Base-by-base conservation (phyloP, 164 flowering plant species). In the Malania oleifera region DNA sequence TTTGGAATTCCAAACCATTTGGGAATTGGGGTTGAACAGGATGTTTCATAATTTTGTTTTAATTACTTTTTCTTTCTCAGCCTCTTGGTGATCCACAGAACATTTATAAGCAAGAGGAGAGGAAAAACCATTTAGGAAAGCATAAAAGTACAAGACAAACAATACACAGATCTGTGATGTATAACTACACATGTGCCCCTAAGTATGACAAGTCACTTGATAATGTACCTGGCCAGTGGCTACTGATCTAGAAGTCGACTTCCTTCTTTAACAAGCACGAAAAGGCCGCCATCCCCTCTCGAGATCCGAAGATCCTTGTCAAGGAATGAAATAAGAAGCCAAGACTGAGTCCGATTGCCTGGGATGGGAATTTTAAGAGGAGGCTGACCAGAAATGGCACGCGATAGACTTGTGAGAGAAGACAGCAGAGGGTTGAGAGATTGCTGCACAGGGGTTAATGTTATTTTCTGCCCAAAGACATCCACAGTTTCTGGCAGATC, bases 221-320 rank as follows among this genome's bases (percentile, higher is more conserved):
- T n/a, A n/a, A 56, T n/a, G 24, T 18, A 31, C 35, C 67, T 60
- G 47, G n/a, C n/a, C 37, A 31, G 9, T 9, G 6, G 20, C 59
- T 69, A 82, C 75, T 75, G 75, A 56, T 76, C 75, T 8, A 87
- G 67, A 18, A 89, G 86, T 55, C 87, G 72, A 66, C 96, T 87
- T 6, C 96, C 97, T 80, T 93, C 91, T 78, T 74, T 87, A 52
- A 71, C 96, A 47, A 93, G 99, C 48, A 90, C 84, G 61, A 93
- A 93, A 58, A 89, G 84, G 41, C 99, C 99, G 46, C 99, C 97
- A 67, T 93, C 99, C 6, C 99, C 99, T 72, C 96, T 83, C 13
- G 96, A 85, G 31, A 93, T 93, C 19, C 96, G 77, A 25, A 90
- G 54, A 66, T 93, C 97, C 48, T 83, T 63, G 43, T 93, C 97